These are phyloP conservation scores for Monosporascus sp. DNA, from an alignment of 2,329 filamentous ascomycete species.

Conservation along the genomic window DNA sequence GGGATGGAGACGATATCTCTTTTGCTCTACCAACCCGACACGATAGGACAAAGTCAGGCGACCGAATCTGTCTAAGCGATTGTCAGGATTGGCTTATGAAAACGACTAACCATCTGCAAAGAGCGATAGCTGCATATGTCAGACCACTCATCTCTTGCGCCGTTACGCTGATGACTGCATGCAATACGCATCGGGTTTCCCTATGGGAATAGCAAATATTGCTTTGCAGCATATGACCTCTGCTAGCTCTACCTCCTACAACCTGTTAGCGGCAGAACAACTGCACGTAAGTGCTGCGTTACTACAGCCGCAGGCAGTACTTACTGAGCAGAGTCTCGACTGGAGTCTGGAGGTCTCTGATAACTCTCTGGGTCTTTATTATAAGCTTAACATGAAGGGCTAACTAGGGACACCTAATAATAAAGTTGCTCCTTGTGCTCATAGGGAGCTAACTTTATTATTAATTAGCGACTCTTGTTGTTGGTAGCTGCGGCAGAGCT, in stretches of 20 bases:
- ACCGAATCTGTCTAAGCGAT: slow-evolving; percentile 27
- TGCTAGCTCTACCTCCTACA: no score
- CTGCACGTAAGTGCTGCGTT: no score
- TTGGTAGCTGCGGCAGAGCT: background rate
- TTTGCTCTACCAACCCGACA: slow-evolving; percentile 18
- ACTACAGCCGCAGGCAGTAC: no score
- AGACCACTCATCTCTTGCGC: slow-evolving; percentile 25
- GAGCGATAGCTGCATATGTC: slow-evolving; percentile 24
- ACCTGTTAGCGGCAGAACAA: no score
- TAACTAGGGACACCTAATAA: background rate
- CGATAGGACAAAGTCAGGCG: slow-evolving; percentile 25
- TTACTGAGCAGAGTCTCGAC: no score
- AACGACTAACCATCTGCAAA: slow-evolving; percentile 25
- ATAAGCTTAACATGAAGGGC: background rate
- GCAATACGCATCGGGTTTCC: slow-evolving; percentile 23
- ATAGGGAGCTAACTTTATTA: background rate
- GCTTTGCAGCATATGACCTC: slow-evolving; percentile 23
- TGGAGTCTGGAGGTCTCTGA: no score
- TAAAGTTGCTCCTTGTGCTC: background rate
- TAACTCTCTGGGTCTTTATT: no score
- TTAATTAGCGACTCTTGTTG: background rate
- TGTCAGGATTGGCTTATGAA: slow-evolving; percentile 27
- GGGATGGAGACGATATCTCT: slow-evolving; percentile 17
- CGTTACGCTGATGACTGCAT: slow-evolving; percentile 27
- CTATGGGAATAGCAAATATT: slow-evolving; percentile 18